These are phyloP conservation scores for Lactarius quietus DNA, from an alignment of 768 basidiomycete genomes.

Conservation along the genomic window DNA sequence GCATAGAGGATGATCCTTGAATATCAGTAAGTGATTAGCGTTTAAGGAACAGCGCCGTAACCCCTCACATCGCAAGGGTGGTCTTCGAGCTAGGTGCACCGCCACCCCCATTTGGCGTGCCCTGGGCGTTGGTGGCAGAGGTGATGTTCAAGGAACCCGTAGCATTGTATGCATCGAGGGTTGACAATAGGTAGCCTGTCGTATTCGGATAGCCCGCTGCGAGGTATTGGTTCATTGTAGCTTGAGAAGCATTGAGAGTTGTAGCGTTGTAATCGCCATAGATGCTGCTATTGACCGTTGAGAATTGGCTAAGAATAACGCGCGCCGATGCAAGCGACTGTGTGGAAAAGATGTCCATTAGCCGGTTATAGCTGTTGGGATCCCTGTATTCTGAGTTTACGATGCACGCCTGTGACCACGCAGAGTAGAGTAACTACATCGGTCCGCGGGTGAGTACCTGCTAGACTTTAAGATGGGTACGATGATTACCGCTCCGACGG, in stretches of 20 bases:
- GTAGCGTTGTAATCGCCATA: slow-evolving; percentile 58
- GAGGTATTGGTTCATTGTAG: slow-evolving; percentile 44
- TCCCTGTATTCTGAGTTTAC: slow-evolving; percentile 71
- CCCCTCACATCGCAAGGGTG: slow-evolving; percentile 66
- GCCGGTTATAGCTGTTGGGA: slow-evolving; percentile 60
- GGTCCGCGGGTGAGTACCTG: background rate
- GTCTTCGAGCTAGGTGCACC: slow-evolving; percentile 21
- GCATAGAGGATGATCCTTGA: slow-evolving; percentile 78
- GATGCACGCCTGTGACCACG: slow-evolving; percentile 64
- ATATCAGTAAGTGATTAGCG: slow-evolving; percentile 14
- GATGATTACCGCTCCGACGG: slow-evolving; percentile 64
- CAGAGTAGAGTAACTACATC: slow-evolving; percentile 71
- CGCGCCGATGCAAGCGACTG: slow-evolving; percentile 56
- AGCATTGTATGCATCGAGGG: slow-evolving; percentile 61
- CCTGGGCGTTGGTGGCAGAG: slow-evolving; percentile 26
- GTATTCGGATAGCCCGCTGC: slow-evolving; percentile 40
- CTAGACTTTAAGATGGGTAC: background rate
- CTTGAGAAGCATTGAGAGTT: slow-evolving; percentile 52
- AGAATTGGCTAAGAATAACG: slow-evolving; percentile 55
- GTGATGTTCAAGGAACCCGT: slow-evolving; percentile 37
- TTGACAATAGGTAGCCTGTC: slow-evolving; percentile 67
- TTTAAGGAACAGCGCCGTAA: background rate
- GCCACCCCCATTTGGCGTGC: slow-evolving; percentile 14
- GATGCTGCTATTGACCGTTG: slow-evolving; percentile 47
- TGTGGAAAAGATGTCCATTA: slow-evolving; percentile 76